Base-by-base conservation (phyloP, 768 basidiomycete genomes). In the Collybia sp. region DNA sequence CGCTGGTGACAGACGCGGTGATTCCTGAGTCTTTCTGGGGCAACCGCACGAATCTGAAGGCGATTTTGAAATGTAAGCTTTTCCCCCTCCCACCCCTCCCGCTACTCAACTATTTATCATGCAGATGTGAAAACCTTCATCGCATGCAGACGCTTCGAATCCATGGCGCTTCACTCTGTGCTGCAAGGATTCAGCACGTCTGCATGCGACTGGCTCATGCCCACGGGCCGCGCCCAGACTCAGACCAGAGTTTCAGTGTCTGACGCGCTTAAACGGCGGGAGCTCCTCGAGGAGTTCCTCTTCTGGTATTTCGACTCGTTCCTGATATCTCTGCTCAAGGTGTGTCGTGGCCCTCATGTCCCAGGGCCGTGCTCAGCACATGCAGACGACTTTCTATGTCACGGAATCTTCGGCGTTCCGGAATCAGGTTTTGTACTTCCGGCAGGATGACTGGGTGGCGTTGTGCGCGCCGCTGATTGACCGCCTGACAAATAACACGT, bases 291-390 rank as follows among this genome's bases (percentile, higher is more conserved):
- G 58, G 91, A 97, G 42, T 91, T 95, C 57, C 46, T 97, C n/a
- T 88, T 82, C 58, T 99, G 96, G 96, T 85, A 92, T 53, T 90
- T 96, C 47, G 88, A 93, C 57, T 84, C 81, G 0, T 93, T 94
- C 60, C 63, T 98, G 6, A 62, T 88, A 3, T 79, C 87, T 0
- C 67, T 98, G 4, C 62, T 98, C 30, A 85, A 80, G 71, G 95
- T 90, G 50, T 38, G 75, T 25, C 58, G 15, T 44, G 32, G 34
- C 36, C 16, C 39, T 5, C 45, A 40, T 19, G 32, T 32, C 13
- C 12, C 9, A n/a, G 38, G 18, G 36, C 33, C 42, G 19, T 45
- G n/a, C 30, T 37, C n/a, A 12, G 5, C 33, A 5, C 17, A 12
- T n/a, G 2, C 45, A 97, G 94, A 91, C 91, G 2, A 84, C 85